Evolutionary conservation across 169 alveolate genomes (phyloP).

Genomic region (Plasmodium billcollinsi): DNA sequence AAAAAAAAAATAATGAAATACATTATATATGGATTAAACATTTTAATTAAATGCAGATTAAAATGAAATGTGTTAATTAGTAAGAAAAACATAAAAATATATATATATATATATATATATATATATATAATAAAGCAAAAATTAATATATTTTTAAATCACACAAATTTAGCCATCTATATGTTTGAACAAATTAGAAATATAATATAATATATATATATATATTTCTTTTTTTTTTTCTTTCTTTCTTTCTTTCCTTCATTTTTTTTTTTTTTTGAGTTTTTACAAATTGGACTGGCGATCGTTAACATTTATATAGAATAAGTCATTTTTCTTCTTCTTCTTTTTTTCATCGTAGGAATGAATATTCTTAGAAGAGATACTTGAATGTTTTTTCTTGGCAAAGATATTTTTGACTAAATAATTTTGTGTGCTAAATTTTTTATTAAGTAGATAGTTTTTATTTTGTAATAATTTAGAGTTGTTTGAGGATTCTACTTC

Average conservation of each 20-base stretch:
- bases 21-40: too few species aligned
- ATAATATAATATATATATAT: too few species aligned
- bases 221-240: background rate
- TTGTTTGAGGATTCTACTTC: slow-evolving; percentile 61
- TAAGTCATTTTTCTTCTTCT: slow-evolving; percentile 7
- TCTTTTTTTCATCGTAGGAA: too few species aligned
- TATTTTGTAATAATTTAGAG: slow-evolving; percentile 74
- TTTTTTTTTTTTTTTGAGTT: background rate
- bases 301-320: slow-evolving; percentile 32
- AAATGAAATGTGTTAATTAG: too few species aligned
- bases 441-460: slow-evolving; percentile 78
- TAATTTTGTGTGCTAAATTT: slow-evolving; percentile 76
- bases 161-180: background rate
- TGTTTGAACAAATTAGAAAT: background rate
- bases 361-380: too few species aligned
- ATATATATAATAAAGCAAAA: background rate
- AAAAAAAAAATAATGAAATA: too few species aligned
- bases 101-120: background rate
- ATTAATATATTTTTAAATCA: background rate
- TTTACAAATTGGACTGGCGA: slow-evolving; percentile 6
- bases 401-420: background rate
- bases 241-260: too few species aligned
- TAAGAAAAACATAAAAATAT: background rate
- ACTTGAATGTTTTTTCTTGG: too few species aligned
- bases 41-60: too few species aligned